Evolutionary conservation across 2,329 filamentous ascomycete species (phyloP).

Genomic region (Claviceps sp.): DNA sequence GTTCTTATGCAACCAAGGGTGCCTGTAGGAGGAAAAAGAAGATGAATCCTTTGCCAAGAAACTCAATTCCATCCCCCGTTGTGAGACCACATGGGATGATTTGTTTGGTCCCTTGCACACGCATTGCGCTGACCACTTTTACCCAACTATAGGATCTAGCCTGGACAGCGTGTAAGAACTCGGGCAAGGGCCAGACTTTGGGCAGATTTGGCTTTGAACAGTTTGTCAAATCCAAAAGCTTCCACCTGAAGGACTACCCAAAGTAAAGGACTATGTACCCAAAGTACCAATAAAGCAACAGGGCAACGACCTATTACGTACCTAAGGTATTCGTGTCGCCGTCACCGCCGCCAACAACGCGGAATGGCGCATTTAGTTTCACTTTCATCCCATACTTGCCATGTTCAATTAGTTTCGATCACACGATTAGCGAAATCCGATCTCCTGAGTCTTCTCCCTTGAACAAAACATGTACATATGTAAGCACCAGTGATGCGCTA

Average conservation of each 20-base stretch:
- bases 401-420: not conserved
- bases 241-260: slow-evolving; percentile 73
- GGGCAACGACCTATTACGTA: not conserved
- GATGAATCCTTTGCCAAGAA: not conserved
- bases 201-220: slow-evolving; percentile 88
- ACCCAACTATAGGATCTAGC: slow-evolving; percentile 55
- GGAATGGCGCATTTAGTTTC: not conserved
- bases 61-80: not conserved
- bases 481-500: not conserved
- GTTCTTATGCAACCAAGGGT: slow-evolving; percentile 21
- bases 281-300: not conserved
- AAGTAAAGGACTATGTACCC: slow-evolving; percentile 29
- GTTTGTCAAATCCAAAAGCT: slow-evolving; percentile 93
- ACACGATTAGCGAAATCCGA: slow-evolving; percentile 11
- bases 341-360: not conserved
- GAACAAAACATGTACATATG: not conserved
- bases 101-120: not conserved
- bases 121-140: not conserved
- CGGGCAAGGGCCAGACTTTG: slow-evolving; percentile 79
- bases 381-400: not conserved
- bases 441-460: slow-evolving; percentile 4
- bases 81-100: not conserved
- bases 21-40: not conserved
- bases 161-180: slow-evolving; percentile 98
- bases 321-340: not conserved